phyloP scores from a whole-genome alignment of 2,329 filamentous ascomycete genomes.

The Xylaria sp. region DNA sequence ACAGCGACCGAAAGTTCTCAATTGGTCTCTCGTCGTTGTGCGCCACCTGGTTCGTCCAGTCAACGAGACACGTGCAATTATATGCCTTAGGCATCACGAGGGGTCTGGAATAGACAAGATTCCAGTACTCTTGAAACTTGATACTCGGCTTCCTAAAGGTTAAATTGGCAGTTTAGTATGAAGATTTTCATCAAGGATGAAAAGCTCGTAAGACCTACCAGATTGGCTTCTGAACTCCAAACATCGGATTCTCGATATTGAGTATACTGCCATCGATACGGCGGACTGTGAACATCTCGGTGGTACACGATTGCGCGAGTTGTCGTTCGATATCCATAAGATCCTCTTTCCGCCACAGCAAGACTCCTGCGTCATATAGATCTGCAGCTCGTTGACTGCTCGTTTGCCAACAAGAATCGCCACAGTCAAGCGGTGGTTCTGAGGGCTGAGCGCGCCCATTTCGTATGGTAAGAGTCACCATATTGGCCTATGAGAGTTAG shows the following conservation, averaged over 20 bases:
- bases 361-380: slow-evolving; percentile 15
- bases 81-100: slow-evolving; percentile 41
- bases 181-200: neutral
- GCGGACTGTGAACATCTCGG: slow-evolving; percentile 43
- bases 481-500: neutral
- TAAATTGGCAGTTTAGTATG: slow-evolving; percentile 23
- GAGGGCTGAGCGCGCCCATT: neutral
- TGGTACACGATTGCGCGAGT: slow-evolving; percentile 37
- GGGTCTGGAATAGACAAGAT: slow-evolving; percentile 28
- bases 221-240: slow-evolving; percentile 39
- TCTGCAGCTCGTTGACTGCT: slow-evolving; percentile 21
- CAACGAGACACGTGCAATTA: slow-evolving; percentile 45
- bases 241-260: slow-evolving; percentile 43
- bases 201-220: slow-evolving; percentile 36
- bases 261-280: slow-evolving; percentile 42
- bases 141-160: slow-evolving; percentile 40
- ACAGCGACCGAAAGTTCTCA: slow-evolving; percentile 31
- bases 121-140: slow-evolving; percentile 45
- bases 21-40: slow-evolving; percentile 36
- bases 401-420: slow-evolving; percentile 6
- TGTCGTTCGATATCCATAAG: slow-evolving; percentile 33
- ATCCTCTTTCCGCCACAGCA: slow-evolving; percentile 20
- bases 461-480: neutral
- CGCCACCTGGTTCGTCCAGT: slow-evolving; percentile 42
- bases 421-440: slow-evolving; percentile 15